Percentiles rank a stretch among this genome's conserved stretches.
These are phyloP conservation scores for Lepiota brunneoincarnata DNA, from an alignment of 768 basidiomycete species.

Conservation along the genomic window DNA sequence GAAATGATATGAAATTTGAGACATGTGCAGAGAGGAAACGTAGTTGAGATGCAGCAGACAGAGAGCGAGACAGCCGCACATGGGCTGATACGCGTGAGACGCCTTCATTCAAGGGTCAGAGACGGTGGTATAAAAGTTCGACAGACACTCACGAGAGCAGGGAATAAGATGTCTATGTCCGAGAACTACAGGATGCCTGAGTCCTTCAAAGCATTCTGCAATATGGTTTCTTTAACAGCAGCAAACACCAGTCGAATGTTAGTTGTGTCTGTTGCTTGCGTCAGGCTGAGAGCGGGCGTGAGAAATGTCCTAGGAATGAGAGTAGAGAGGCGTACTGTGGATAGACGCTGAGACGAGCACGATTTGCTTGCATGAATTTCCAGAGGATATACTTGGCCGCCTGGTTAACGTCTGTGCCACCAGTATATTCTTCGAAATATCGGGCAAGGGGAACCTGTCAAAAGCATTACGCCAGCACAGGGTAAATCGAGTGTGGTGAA, in stretches of 20 bases:
- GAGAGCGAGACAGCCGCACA: too few species aligned
- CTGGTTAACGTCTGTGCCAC: slow-evolving; percentile 88
- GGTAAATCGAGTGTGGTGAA: not conserved
- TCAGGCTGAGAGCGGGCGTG: slow-evolving; percentile 48
- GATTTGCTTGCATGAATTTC: slow-evolving; percentile 92
- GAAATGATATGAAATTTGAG: too few species aligned
- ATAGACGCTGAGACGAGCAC: slow-evolving; percentile 77
- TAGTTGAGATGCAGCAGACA: too few species aligned
- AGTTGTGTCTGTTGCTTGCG: slow-evolving; percentile 86
- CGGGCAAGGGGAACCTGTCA: slow-evolving; percentile 66
- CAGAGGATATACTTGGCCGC: slow-evolving; percentile 93
- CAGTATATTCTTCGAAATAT: slow-evolving; percentile 88
- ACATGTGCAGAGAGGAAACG: too few species aligned
- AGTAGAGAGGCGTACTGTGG: slow-evolving; percentile 45
- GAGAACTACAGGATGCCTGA: slow-evolving; percentile 64
- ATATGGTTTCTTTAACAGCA: slow-evolving; percentile 90
- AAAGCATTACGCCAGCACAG: not conserved
- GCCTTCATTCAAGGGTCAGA: too few species aligned
- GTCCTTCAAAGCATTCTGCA: slow-evolving; percentile 85
- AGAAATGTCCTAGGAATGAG: slow-evolving; percentile 20
- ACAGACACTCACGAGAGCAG: slow-evolving; percentile 4
- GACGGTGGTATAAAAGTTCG: not conserved
- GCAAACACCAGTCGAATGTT: slow-evolving; percentile 86
- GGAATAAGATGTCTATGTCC: not conserved
- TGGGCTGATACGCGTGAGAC: too few species aligned